These are phyloP conservation scores for Prunus yedoensis DNA, from an alignment of 331 rosid genomes.

Conservation along the genomic window DNA sequence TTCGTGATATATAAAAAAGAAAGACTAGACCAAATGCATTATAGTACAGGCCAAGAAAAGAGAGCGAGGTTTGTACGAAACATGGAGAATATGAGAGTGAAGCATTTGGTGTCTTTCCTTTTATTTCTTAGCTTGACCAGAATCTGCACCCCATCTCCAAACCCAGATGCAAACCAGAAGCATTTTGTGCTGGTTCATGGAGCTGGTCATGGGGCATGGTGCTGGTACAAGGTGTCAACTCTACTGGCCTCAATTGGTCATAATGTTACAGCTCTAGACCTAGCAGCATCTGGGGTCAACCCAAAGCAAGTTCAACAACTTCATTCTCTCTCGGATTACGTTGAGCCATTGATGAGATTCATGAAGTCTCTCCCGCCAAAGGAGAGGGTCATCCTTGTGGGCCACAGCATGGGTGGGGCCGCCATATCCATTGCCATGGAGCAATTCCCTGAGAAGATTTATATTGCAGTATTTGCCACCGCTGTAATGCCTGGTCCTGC, in stretches of 20 bases:
- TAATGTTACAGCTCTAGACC: conserved; percentile 24
- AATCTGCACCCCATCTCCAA: background rate
- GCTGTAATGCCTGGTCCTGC: conserved; percentile 40
- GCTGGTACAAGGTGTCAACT: conserved; percentile 31
- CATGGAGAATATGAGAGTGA: too few relatives aligned
- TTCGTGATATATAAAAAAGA: too few relatives aligned
- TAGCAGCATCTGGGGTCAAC: conserved; percentile 29
- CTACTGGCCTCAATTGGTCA: conserved; percentile 21
- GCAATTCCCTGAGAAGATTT: conserved; percentile 40
- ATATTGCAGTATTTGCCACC: conserved; percentile 36
- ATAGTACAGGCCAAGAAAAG: too few relatives aligned
- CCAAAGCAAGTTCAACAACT: conserved; percentile 6
- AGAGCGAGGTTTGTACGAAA: too few relatives aligned
- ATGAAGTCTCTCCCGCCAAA: conserved; percentile 19
- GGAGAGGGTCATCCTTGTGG: conserved; percentile 35
- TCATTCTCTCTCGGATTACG: conserved; percentile 1
- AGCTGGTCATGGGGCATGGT: conserved; percentile 42
- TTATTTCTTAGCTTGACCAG: too few relatives aligned
- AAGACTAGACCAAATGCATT: too few relatives aligned
- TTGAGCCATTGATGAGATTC: conserved; percentile 22
- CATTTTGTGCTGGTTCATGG: conserved; percentile 43
- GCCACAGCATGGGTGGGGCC: conserved; percentile 29
- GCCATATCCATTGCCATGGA: conserved; percentile 45
- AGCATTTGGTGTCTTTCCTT: too few relatives aligned
- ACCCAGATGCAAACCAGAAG: conserved; percentile 1